phyloP scores from a whole-genome alignment of 768 basidiomycete species.

The Amanita pseudoporphyria region DNA sequence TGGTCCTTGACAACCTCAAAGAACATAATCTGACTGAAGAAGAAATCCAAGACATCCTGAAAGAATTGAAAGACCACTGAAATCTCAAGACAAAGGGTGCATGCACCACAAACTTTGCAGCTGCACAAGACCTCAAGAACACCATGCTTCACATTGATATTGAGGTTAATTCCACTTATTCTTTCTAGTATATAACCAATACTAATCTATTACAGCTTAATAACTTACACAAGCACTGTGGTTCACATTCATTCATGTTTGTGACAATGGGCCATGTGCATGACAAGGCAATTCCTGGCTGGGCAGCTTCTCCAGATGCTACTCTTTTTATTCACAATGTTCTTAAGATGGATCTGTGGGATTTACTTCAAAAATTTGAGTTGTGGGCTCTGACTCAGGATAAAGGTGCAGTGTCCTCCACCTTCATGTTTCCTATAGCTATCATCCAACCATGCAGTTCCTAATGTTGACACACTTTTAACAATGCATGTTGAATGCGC shows the following conservation, averaged over 20 bases:
- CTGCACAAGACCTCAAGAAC: too few species aligned
- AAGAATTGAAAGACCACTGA: neutral
- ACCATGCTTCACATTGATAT: neutral
- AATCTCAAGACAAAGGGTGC: neutral
- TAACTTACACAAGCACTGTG: neutral
- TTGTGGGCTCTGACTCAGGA: constrained; percentile 8
- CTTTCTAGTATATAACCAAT: neutral
- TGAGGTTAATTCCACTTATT: neutral
- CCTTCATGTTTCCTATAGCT: neutral
- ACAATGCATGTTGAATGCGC: constrained; percentile 1
- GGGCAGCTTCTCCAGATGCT: neutral
- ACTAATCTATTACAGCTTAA: neutral
- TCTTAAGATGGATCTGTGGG: neutral
- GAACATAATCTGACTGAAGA: neutral
- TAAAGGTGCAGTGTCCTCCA: neutral
- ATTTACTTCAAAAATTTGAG: constrained; percentile 6
- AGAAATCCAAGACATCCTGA: neutral
- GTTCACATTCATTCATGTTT: neutral
- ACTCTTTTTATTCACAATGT: neutral
- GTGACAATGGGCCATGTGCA: neutral
- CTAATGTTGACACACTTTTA: neutral
- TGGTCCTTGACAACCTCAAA: neutral
- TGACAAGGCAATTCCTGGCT: neutral
- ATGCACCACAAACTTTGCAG: neutral
- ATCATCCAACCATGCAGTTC: neutral